Conservation (phyloP, 441 rosid species). For the Eutrema salsugineum region DNA sequence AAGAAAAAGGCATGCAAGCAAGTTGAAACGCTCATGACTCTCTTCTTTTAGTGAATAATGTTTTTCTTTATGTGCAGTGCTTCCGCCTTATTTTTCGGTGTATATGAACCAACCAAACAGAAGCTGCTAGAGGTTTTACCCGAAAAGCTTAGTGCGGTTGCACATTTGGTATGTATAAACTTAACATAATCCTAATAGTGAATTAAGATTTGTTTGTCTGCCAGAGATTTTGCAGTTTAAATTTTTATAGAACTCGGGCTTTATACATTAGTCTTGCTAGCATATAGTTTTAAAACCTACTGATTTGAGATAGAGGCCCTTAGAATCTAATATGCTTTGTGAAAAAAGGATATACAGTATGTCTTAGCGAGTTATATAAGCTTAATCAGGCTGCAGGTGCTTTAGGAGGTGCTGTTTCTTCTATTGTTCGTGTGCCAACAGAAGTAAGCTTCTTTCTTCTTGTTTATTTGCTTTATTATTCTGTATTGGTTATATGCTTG, state of each 20-base stretch:
- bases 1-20: neutral
- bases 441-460: slow-evolving; percentile 50
- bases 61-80: slow-evolving; percentile 39
- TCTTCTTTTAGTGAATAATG: neutral
- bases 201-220: neutral
- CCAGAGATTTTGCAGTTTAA: neutral
- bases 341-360: neutral
- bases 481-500: neutral
- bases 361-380: slow-evolving; percentile 27
- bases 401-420: slow-evolving; percentile 90
- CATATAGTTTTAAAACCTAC: neutral
- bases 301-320: slow-evolving; percentile 3
- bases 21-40: neutral
- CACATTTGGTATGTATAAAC: slow-evolving; percentile 68
- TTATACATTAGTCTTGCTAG: neutral
- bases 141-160: slow-evolving; percentile 77
- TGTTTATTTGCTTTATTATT: neutral
- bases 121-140: slow-evolving; percentile 67
- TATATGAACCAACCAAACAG: slow-evolving; percentile 93
- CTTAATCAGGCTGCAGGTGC: slow-evolving; percentile 90
- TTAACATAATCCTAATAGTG: neutral
- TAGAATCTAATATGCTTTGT: neutral
- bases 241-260: neutral
- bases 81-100: slow-evolving; percentile 92
- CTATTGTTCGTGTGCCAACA: slow-evolving; percentile 92